Conservation (phyloP, 2,329 filamentous ascomycete species). For the Fusarium acutatum region DNA sequence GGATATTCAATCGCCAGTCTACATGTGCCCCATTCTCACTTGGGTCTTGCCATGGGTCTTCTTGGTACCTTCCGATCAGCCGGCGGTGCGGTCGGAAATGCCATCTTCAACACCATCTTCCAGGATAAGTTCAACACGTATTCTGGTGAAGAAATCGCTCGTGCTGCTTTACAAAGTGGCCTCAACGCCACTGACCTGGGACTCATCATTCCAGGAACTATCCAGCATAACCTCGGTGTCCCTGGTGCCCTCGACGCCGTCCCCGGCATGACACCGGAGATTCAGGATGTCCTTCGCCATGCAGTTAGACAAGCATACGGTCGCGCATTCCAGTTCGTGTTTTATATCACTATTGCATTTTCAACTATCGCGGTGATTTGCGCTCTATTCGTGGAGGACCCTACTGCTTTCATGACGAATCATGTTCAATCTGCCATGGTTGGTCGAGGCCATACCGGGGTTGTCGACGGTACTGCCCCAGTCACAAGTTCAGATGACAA, state of each 20-base stretch:
- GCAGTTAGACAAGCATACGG: conserved; percentile 9
- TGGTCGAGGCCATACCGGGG: not conserved
- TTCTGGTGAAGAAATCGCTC: conserved; percentile 1
- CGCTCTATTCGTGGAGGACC: conserved; percentile 5
- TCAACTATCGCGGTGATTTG: conserved; percentile 1
- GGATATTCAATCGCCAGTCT: conserved; percentile 17
- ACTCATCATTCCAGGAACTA: not conserved
- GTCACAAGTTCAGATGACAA: not conserved
- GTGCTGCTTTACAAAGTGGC: not conserved
- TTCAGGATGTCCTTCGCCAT: not conserved
- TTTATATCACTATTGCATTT: conserved; percentile 14
- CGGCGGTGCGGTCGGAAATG: conserved; percentile 12
- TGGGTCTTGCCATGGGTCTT: conserved; percentile 21
- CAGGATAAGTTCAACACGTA: conserved; percentile 6
- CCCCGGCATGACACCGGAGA: not conserved
- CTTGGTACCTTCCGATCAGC: conserved; percentile 13
- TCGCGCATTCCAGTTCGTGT: conserved; percentile 7
- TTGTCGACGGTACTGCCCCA: not conserved
- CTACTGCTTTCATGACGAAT: conserved; percentile 14
- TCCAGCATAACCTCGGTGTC: conserved; percentile 1
- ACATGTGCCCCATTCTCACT: conserved; percentile 20
- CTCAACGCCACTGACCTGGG: not conserved
- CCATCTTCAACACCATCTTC: conserved; percentile 20
- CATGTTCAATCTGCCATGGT: conserved; percentile 15
- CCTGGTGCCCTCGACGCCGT: not conserved